phyloP scores from a whole-genome alignment of 495 filamentous ascomycete genomes.

The Patellaria atrata region DNA sequence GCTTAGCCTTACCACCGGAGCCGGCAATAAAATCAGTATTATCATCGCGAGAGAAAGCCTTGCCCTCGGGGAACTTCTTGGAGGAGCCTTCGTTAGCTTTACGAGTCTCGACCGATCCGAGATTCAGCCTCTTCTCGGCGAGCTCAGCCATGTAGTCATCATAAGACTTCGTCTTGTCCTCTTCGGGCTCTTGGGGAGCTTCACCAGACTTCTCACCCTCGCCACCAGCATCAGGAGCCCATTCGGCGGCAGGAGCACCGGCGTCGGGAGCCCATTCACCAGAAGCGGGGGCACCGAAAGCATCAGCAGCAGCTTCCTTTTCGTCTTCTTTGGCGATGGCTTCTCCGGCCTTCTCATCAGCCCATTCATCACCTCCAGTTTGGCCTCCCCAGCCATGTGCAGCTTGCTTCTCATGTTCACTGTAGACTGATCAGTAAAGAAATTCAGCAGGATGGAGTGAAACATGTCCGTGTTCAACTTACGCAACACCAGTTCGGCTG shows the following conservation, averaged over 20 bases:
- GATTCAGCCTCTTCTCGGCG: constrained; percentile 64
- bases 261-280: constrained; percentile 18
- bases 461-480: constrained; percentile 22
- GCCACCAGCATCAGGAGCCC: constrained; percentile 25
- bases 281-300: constrained; percentile 27
- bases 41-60: constrained; percentile 57
- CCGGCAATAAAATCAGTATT: constrained; percentile 63
- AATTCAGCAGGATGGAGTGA: constrained; percentile 9
- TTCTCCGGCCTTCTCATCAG: constrained; percentile 78
- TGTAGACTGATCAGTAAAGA: too few species aligned
- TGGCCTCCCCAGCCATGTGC: constrained; percentile 78
- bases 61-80: constrained; percentile 86
- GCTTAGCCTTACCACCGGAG: constrained; percentile 64
- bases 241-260: constrained; percentile 28
- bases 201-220: constrained; percentile 31
- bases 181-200: constrained; percentile 38
- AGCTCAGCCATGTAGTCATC: constrained; percentile 76
- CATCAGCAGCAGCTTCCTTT: constrained; percentile 37
- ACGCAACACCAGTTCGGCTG: constrained; percentile 58
- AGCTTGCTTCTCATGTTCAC: constrained; percentile 87
- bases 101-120: constrained; percentile 51
- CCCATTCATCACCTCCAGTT: constrained; percentile 64
- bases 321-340: constrained; percentile 72
- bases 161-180: constrained; percentile 81
- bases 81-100: constrained; percentile 82